Evolutionary conservation across 768 basidiomycete genomes (phyloP).

Genomic region (Phylloporus sp.): DNA sequence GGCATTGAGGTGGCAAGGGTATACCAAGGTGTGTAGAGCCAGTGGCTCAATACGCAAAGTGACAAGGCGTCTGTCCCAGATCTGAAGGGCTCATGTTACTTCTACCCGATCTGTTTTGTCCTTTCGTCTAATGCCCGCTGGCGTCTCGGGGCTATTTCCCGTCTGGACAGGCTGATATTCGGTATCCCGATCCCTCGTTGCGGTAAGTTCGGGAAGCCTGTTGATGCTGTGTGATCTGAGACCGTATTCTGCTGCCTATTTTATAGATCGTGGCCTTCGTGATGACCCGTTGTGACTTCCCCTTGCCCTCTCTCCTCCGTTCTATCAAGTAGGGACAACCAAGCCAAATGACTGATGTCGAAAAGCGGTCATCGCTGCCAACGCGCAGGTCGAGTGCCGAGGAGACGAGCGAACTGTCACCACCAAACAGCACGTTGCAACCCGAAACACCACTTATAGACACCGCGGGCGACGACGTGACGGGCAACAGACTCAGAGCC

Average conservation of each 20-base stretch:
- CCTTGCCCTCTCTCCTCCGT: constrained; percentile 10
- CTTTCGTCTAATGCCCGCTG: constrained; percentile 14
- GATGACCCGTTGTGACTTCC: constrained; percentile 6
- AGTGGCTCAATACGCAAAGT: constrained; percentile 1
- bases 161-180: constrained; percentile 5
- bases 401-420: constrained; percentile 16
- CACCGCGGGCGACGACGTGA: background rate
- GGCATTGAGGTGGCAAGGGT: background rate
- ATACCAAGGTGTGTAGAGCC: background rate
- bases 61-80: constrained; percentile 8
- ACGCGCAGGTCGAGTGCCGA: constrained; percentile 22
- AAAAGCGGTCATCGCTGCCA: constrained; percentile 25
- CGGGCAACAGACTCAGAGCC: constrained; percentile 18
- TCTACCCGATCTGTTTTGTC: constrained; percentile 5
- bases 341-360: constrained; percentile 27
- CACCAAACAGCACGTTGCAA: constrained; percentile 23
- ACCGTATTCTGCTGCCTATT: constrained; percentile 12
- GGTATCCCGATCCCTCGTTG: constrained; percentile 16
- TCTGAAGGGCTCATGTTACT: constrained; percentile 2
- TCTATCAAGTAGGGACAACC: constrained; percentile 7
- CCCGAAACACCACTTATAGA: constrained; percentile 16
- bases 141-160: constrained; percentile 3
- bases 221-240: constrained; percentile 24
- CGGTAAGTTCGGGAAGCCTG: constrained; percentile 22
- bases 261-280: constrained; percentile 24